Evolutionary conservation across 1,284 basidiomycete species (phyloP), one percentile per base, ranked within the genome.

Genomic region (Irpex rosettiformis): DNA sequence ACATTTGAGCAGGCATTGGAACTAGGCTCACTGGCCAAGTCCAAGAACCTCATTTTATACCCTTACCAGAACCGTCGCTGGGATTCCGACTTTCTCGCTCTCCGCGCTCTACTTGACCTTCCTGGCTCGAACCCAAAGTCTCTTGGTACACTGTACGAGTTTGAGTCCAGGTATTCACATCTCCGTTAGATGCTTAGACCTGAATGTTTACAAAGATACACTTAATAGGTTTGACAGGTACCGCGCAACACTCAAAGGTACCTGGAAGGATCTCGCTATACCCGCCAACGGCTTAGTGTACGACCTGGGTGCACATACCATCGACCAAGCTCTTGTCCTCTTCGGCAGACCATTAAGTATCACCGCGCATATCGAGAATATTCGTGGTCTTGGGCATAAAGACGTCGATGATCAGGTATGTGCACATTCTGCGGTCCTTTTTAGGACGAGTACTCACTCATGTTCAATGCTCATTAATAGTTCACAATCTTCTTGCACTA

Each of bases 61-160:
- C 82, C 84, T 2, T 93, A 86, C 73, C 92, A 95, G 71, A 95
- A 94, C 72, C 79, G 91, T 54, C 80, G 91, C 64, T 93, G 86
- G 84, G 90, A 93, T 72, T 85, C 86, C 1, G 93, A 96, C 69
- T 94, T 89, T 73, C 75, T 93, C 56, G 85, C 92, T 4, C 76
- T 94, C 56, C 81, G 83, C 67, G 77, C 81, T 56, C 77, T 95
- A 22, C 70, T 95, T 42, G 72, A 77, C 16, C 74, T 84, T 60
- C 85, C 82, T 6, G 65, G 77, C 6, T 72, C 76, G 3, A 78
- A 82, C 13, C 75, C 79, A 2, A 72, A 79, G 61, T 82, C 79
- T 4, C 70, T 91, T 48, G 92, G 89, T 0, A 75, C 80, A 25
- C 69, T 92, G 10, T 73, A 81, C n/a, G 89, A 92, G 68, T 89